phyloP scores from a whole-genome alignment of 116 monocot species.

The Thalassia testudinum region DNA sequence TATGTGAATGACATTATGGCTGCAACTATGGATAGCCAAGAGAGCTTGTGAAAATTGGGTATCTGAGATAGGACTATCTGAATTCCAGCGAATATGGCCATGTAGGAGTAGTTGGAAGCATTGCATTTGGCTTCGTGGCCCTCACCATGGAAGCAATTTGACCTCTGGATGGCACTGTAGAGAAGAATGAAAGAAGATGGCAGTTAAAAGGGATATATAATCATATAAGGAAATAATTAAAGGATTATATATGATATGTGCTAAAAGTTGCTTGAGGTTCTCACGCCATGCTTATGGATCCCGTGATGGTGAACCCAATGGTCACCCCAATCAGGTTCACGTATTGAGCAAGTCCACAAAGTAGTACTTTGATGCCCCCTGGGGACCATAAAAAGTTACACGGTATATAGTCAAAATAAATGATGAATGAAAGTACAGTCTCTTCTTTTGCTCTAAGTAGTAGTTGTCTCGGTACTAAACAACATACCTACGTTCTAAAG shows the following conservation, averaged over 20 bases:
- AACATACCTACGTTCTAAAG: no score
- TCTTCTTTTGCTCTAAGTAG: no score
- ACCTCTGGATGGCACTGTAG: constrained; percentile 57
- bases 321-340: constrained; percentile 6
- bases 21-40: constrained; percentile 61
- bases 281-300: constrained; percentile 69
- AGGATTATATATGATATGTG: neutral
- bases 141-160: constrained; percentile 48
- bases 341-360: constrained; percentile 50
- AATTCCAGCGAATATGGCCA: constrained; percentile 35
- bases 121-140: constrained; percentile 39
- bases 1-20: constrained; percentile 56
- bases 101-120: constrained; percentile 18
- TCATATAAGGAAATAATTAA: neutral
- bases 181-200: neutral
- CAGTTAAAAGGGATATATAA: neutral
- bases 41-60: constrained; percentile 55
- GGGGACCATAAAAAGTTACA: neutral
- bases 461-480: no score
- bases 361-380: constrained; percentile 26
- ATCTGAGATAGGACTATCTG: constrained; percentile 55
- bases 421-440: neutral
- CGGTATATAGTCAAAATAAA: neutral
- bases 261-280: neutral
- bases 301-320: constrained; percentile 61